These are phyloP conservation scores for Pochonia chlamydosporia DNA, from an alignment of 2,329 filamentous ascomycete species.

Conservation along the genomic window DNA sequence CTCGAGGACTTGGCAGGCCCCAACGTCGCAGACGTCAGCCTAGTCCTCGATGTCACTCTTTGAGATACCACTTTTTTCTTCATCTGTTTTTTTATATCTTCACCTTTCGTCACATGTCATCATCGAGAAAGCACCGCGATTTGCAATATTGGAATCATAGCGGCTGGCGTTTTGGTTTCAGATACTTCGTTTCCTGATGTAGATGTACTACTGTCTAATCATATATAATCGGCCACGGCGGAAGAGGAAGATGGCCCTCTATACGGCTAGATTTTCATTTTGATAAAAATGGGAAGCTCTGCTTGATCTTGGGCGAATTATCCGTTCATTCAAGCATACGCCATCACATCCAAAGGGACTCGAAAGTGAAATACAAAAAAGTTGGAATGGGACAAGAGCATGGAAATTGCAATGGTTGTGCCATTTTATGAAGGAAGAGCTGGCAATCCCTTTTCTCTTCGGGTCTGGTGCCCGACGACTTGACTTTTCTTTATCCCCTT, in stretches of 20 bases:
- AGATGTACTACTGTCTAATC: slow-evolving; percentile 48
- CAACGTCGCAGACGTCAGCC: slow-evolving; percentile 90
- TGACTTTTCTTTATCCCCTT: background rate
- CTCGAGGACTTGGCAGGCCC: slow-evolving; percentile 89
- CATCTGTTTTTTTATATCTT: slow-evolving; percentile 22
- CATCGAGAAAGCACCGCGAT: slow-evolving; percentile 26
- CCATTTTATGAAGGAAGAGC: slow-evolving; percentile 12
- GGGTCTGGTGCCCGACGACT: slow-evolving; percentile 9
- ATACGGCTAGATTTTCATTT: slow-evolving; percentile 7
- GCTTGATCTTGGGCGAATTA: slow-evolving; percentile 6
- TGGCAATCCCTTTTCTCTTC: slow-evolving; percentile 16
- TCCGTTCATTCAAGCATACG: slow-evolving; percentile 20
- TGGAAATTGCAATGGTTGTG: slow-evolving; percentile 1
- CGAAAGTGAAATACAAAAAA: slow-evolving; percentile 18
- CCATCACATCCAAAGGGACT: slow-evolving; percentile 26
- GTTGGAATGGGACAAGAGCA: slow-evolving; percentile 18
- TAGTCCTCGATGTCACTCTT: slow-evolving; percentile 89
- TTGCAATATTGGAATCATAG: slow-evolving; percentile 41
- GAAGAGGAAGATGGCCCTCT: background rate
- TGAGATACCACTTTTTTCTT: slow-evolving; percentile 36
- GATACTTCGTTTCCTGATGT: slow-evolving; percentile 41
- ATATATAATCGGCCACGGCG: slow-evolving; percentile 34
- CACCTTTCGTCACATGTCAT: slow-evolving; percentile 22
- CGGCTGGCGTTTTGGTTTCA: slow-evolving; percentile 52
- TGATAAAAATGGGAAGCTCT: slow-evolving; percentile 9